These are phyloP conservation scores for Hypoxylon sp. DNA, from an alignment of 2,329 filamentous ascomycete genomes.

Conservation along the genomic window DNA sequence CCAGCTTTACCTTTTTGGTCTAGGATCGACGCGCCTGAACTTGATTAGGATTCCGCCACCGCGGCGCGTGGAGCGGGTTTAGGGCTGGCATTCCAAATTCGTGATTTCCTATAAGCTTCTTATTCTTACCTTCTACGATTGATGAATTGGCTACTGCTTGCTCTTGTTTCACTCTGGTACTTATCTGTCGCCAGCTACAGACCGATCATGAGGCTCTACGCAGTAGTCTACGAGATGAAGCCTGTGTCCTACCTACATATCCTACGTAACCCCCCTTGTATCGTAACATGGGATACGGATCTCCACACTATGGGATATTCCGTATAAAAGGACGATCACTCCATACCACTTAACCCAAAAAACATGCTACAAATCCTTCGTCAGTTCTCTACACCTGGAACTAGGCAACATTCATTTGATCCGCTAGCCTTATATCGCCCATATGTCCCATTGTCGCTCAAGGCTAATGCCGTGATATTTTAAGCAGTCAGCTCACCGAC, in stretches of 20 bases:
- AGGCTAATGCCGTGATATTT: background rate
- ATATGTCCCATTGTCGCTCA: background rate
- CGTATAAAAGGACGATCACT: constrained; percentile 8
- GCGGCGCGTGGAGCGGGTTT: background rate
- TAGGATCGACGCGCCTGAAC: constrained; percentile 22
- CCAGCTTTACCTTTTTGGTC: constrained; percentile 21
- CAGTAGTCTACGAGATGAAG: background rate
- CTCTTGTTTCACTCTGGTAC: background rate
- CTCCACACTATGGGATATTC: constrained; percentile 3
- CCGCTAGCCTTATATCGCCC: background rate
- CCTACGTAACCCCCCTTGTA: too few relatives aligned
- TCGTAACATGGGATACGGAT: background rate
- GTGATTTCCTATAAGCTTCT: too few relatives aligned
- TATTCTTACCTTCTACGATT: background rate
- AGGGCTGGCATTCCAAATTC: background rate
- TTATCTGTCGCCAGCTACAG: background rate
- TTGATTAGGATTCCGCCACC: background rate
- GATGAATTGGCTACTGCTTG: background rate
- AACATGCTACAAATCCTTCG: constrained; percentile 2
- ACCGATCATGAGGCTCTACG: background rate
- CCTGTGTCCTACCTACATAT: background rate
- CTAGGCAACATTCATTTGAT: background rate
- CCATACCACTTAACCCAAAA: constrained; percentile 5
- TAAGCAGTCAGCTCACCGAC: background rate
- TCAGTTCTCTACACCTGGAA: background rate